Percentiles rank a stretch among this genome's conserved stretches.
Conservation (phyloP, 495 filamentous ascomycete genomes). For the Rhypophila decipiens region DNA sequence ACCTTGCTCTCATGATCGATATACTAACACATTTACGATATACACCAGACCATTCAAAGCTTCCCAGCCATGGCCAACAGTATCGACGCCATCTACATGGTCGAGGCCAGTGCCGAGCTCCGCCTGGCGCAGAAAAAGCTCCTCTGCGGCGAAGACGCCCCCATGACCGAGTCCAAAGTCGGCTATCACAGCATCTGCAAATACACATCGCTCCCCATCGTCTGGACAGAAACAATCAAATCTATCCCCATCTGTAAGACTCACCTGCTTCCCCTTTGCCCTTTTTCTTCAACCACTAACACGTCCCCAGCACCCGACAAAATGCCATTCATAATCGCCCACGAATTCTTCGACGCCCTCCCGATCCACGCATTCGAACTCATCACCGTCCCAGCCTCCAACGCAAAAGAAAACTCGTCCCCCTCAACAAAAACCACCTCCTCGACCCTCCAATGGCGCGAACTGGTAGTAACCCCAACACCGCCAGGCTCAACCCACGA, state of each 20-base stretch:
- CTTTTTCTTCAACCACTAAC: not conserved
- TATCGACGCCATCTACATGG: slow-evolving; percentile 80
- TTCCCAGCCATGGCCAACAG: slow-evolving; percentile 72
- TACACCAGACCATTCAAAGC: slow-evolving; percentile 75
- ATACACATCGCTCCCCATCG: slow-evolving; percentile 59
- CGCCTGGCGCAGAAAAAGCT: slow-evolving; percentile 69
- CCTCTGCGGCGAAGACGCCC: slow-evolving; percentile 70
- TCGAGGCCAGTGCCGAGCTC: slow-evolving; percentile 78
- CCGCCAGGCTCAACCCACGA: slow-evolving; percentile 42
- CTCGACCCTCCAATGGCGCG: slow-evolving; percentile 71
- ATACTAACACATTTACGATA: slow-evolving; percentile 28
- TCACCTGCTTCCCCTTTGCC: not conserved
- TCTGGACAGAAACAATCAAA: slow-evolving; percentile 89
- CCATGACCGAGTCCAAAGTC: slow-evolving; percentile 62
- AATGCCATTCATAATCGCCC: slow-evolving; percentile 87
- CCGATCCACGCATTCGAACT: slow-evolving; percentile 94
- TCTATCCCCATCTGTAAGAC: slow-evolving; percentile 71
- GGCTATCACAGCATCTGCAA: slow-evolving; percentile 74
- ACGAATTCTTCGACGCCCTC: slow-evolving; percentile 99
- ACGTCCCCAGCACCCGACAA: slow-evolving; percentile 44
- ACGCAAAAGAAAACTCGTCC: slow-evolving; percentile 34
- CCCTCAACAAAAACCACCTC: slow-evolving; percentile 37
- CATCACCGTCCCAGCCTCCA: slow-evolving; percentile 41
- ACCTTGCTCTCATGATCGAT: not conserved
- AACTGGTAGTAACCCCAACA: slow-evolving; percentile 74